These are phyloP conservation scores for Kwoniella mangroviensis DNA, from an alignment of 768 basidiomycete genomes.

Conservation along the genomic window DNA sequence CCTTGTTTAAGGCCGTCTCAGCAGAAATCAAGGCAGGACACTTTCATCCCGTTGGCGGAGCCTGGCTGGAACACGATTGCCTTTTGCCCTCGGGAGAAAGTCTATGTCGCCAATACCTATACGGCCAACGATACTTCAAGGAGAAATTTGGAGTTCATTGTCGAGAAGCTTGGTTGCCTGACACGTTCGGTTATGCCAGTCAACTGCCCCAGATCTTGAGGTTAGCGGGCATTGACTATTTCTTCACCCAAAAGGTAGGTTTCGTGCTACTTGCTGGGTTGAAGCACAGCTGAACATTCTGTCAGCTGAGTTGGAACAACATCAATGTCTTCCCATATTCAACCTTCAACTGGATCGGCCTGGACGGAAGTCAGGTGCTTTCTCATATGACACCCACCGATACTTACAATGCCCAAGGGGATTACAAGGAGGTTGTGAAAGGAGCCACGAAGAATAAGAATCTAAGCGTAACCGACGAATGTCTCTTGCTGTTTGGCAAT, in stretches of 20 bases:
- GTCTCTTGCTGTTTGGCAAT: constrained; percentile 90
- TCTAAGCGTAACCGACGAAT: constrained; percentile 58
- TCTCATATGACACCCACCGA: constrained; percentile 96
- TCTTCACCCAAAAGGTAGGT: constrained; percentile 84
- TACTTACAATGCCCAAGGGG: constrained; percentile 78
- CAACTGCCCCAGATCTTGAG: constrained; percentile 86
- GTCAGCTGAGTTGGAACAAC: constrained; percentile 26
- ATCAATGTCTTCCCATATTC: constrained; percentile 91
- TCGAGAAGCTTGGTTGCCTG: constrained; percentile 51
- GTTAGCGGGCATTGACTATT: constrained; percentile 76
- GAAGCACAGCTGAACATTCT: too few relatives aligned
- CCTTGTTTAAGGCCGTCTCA: constrained; percentile 76
- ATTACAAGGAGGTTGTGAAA: constrained; percentile 19
- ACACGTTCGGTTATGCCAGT: constrained; percentile 68
- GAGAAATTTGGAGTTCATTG: constrained; percentile 57
- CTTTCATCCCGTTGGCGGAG: constrained; percentile 81
- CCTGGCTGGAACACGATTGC: constrained; percentile 71
- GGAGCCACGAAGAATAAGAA: constrained; percentile 19
- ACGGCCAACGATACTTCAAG: constrained; percentile 84
- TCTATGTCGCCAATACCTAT: constrained; percentile 82
- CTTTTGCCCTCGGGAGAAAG: constrained; percentile 95
- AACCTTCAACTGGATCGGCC: constrained; percentile 83
- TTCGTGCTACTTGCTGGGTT: background rate
- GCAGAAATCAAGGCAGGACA: constrained; percentile 72
- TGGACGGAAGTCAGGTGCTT: constrained; percentile 88